A percentile compares a stretch with the other conserved stretches of the same genome.
Conservation (phyloP, 495 filamentous ascomycete species). For the Trichoderma asperelloides region DNA sequence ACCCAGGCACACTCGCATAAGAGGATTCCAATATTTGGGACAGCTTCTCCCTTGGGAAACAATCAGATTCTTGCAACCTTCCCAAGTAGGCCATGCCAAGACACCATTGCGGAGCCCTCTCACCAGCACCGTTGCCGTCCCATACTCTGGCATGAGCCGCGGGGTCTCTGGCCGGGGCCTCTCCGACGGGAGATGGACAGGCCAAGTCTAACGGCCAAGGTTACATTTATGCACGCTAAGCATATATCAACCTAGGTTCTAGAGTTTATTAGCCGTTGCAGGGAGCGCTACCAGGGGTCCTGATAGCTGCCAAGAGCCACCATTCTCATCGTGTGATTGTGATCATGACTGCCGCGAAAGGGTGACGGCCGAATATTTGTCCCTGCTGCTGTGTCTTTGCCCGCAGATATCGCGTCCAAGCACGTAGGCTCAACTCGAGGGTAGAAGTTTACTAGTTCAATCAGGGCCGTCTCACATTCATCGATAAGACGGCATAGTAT, state of each 20-base stretch:
- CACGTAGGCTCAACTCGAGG: too few species aligned
- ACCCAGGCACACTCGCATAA: too few species aligned
- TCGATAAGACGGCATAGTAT: neutral
- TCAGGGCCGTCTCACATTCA: too few species aligned
- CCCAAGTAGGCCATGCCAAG: neutral
- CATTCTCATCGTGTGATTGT: neutral
- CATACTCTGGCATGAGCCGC: neutral
- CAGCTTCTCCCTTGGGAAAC: slow-evolving; percentile 1
- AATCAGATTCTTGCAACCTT: neutral
- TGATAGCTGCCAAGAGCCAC: neutral
- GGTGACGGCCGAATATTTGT: too few species aligned
- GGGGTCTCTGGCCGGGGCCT: neutral
- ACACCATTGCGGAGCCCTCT: neutral
- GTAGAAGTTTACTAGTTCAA: too few species aligned
- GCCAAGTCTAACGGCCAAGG: neutral
- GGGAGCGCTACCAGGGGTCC: too few species aligned
- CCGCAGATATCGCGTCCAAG: too few species aligned
- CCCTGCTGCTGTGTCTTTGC: too few species aligned
- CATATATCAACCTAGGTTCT: neutral
- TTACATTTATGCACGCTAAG: neutral
- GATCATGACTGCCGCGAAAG: too few species aligned
- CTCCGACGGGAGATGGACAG: neutral
- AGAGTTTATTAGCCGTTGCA: neutral
- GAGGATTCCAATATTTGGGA: neutral
- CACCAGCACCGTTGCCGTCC: neutral